Base-by-base conservation (phyloP, 176 grass and related monocot species). In the Saccharum officinarum region DNA sequence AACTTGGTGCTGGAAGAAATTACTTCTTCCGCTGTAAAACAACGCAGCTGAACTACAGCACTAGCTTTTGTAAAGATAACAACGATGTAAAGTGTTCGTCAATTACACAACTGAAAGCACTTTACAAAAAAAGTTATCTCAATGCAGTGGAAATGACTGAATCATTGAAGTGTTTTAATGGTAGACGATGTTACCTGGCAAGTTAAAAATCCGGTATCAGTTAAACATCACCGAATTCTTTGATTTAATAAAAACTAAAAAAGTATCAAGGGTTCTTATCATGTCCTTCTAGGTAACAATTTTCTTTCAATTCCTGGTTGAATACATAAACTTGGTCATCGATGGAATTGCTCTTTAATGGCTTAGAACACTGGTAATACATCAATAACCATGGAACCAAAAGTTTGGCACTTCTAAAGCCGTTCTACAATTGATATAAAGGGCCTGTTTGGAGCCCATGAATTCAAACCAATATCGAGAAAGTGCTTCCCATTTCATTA, bases 221-320 rank as follows among this genome's bases (percentile, higher is more conserved):
- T 86, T 90, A 65, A 47, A 85, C 63, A 42, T 41, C 66, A 28
- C 39, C 45, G 11, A 49, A 63, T 81, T 68, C 25, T 80, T 84
- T 59, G 10, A 34, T 55, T 84, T 84, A 49, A 10, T 26, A 36
- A 55, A 44, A 55, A 34, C 3, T 38, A 37, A 57, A 67, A 67
- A 71, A 71, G 71, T 63, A 77, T 69, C 17, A 82, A 71, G 28
- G 34, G 9, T 39, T 44, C 55, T 54, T 17, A 66, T 66, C 52
- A 26, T 39, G 54, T 25, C 49, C 33, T 79, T 54, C 12, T 15
- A 17, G 23, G 31, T 47, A 47, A 66, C 69, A 55, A 65, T 54
- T 88, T 50, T 50, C 42, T 88, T 73, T 71, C 55, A 73, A 67
- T 78, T 76, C 44, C 76, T 82, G 22, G 69, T 80, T 84, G 82